Base-by-base conservation (phyloP, 805 yeast genomes). In the Ogataea polymorpha region DNA sequence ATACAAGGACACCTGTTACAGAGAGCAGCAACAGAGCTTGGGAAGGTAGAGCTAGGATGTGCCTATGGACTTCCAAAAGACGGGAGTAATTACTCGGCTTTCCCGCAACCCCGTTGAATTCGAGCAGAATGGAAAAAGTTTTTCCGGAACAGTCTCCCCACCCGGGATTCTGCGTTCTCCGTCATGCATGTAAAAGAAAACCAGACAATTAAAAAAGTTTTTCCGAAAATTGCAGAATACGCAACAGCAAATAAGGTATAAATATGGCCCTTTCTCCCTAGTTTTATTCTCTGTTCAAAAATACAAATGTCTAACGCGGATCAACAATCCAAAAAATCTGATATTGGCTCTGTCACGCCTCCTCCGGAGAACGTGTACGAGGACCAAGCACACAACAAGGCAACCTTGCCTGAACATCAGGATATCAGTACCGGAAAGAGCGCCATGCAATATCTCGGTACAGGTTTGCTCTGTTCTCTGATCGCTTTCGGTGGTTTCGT, bases 401-500 rank as follows among this genome's bases (percentile, higher is more conserved):
- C 33, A 9, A 39, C 39, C 11, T 26, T 41, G 29, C 43, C 44
- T 17, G 35, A 23, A 13, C 45, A 35, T 10, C 52, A 41, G 18
- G 48, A 40, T 7, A 34, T 35, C 16, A 50, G 50, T 14, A 46
- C 58, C 32, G 54, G 46, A 21, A 50, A 50, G 24, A 54, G 64
- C 24, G 55, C 46, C 14, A 30, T 51, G 9, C 55, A 53, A 12
- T 58, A 55, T 37, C 8, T 53, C 6, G 51, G 53, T 20, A 62
- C 58, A 11, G 62, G 60, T 11, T 8, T 55, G 37, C 65, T 62
- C 21, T 79, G 87, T 62, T 52, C 70, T n/a, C 53, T 76, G 39
- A 76, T 82, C 49, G 85, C 87, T 23, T 82, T 82, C 48, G 88
- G 87, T 66, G 90, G 89, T 34, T 82, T 78, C 58, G 81, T 82